Evolutionary conservation across 495 filamentous ascomycete genomes (phyloP), one percentile per base, ranked within the genome.

Genomic region (Halenospora varia): DNA sequence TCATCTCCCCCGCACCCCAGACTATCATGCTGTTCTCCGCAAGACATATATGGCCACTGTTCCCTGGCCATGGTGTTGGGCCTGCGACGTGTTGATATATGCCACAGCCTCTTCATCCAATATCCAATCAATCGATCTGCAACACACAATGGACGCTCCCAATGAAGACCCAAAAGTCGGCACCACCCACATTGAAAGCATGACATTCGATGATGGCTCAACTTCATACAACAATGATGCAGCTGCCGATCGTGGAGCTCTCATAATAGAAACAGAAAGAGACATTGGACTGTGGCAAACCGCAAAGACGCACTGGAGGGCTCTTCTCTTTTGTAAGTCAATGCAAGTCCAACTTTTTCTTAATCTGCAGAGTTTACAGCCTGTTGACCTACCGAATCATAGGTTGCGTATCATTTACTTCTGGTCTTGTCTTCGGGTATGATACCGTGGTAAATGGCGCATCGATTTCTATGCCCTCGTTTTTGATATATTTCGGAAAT

Each of bases 381-480:
- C n/a, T n/a, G n/a, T n/a, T n/a, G n/a, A n/a, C n/a, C n/a, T n/a
- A n/a, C n/a, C n/a, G n/a, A n/a, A n/a, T n/a, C n/a, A n/a, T n/a
- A 35, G 29, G 29, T 35, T 35, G 29, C 29, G 29, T 35, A 13
- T 35, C 29, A 35, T 35, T 35, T 35, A 35, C 29, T 4, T 4
- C 29, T 6, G 29, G 29, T 35, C 29, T 35, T 13, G 29, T 35
- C 29, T 46, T 46, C 42, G 42, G 42, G 17, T 46, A 46, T n/a
- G 42, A 46, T 46, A 59, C 55, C 13, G 58, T 65, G 18, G 53
- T 58, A 1, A 65, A 65, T 29, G 59, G 62, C 3, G 59, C 59
- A 11, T 49, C 53, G 3, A 62, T 65, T n/a, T 50, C 59, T 20
- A 65, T 65, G 62, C 62, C 62, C 3, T 57, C 59, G 11, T 65